phyloP scores from a whole-genome alignment of 2,329 filamentous ascomycete genomes.

The Cordyceps farinosa region DNA sequence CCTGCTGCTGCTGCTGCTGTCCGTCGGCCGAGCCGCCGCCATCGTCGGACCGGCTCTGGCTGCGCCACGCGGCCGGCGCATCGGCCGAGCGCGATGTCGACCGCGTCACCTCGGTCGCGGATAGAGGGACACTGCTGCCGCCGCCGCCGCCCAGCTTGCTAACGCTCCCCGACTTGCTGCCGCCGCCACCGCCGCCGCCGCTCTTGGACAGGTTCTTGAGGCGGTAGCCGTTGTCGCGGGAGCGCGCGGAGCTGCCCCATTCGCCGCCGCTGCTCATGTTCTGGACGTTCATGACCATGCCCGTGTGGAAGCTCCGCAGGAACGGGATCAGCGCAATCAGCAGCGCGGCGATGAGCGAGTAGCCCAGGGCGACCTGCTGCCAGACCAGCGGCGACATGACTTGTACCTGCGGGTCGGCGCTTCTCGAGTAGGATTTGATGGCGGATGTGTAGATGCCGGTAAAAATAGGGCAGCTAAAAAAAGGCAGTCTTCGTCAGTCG shows the following conservation, averaged over 20 bases:
- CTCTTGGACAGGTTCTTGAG: conserved; percentile 11
- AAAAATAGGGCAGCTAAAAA: conserved; percentile 16
- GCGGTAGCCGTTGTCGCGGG: conserved; percentile 12
- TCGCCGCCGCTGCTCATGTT: conserved; percentile 9
- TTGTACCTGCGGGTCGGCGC: conserved; percentile 19
- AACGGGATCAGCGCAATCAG: conserved; percentile 24
- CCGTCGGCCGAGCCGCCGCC: not conserved
- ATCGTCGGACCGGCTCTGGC: conserved; percentile 5
- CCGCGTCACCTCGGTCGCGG: conserved; percentile 3
- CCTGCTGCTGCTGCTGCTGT: not conserved
- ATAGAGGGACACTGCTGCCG: not conserved
- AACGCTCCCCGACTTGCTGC: not conserved
- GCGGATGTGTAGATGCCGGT: conserved; percentile 18
- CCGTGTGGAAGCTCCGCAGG: conserved; percentile 22
- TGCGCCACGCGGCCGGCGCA: not conserved
- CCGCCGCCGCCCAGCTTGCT: not conserved
- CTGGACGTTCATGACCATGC: conserved; percentile 18
- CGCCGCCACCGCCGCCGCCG: not conserved
- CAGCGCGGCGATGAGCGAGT: conserved; percentile 24
- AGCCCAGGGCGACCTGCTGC: conserved; percentile 22
- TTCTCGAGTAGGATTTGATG: conserved; percentile 15
- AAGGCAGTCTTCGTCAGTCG: not conserved
- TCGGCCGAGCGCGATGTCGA: not conserved
- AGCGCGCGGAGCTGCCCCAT: conserved; percentile 6
- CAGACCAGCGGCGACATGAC: conserved; percentile 20